Percentiles rank a stretch among this genome's conserved stretches.
These are phyloP conservation scores for Penicillium vulpinum DNA, from an alignment of 2,329 filamentous ascomycete genomes.

Conservation along the genomic window DNA sequence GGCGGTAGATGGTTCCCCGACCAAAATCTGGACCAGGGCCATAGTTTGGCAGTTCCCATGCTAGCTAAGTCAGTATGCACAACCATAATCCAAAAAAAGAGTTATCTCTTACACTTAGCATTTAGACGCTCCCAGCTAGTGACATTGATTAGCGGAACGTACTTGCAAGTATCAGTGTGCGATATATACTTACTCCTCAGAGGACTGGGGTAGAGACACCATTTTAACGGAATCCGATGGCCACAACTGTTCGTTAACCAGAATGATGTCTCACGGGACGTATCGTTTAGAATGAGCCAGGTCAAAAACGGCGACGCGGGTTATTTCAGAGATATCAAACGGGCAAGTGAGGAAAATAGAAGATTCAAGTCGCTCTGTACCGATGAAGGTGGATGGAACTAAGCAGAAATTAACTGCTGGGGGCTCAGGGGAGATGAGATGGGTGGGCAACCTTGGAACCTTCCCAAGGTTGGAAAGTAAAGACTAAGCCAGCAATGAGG, in stretches of 20 bases:
- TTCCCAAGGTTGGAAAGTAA: too few relatives aligned
- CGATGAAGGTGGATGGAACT: neutral
- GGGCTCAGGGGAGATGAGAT: neutral
- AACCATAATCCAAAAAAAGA: neutral
- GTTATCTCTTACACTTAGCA: neutral
- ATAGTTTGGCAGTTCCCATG: slow-evolving; percentile 6
- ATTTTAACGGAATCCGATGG: neutral
- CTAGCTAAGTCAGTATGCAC: neutral
- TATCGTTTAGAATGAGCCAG: neutral
- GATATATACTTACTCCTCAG: neutral
- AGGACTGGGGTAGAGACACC: neutral
- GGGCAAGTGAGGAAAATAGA: neutral
- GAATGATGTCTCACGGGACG: neutral
- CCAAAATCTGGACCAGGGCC: slow-evolving; percentile 1
- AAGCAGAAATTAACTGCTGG: too few relatives aligned
- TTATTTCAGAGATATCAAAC: neutral
- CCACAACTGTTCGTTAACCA: neutral
- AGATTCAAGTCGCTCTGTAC: too few relatives aligned
- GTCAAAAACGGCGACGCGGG: neutral
- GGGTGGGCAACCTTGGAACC: neutral
- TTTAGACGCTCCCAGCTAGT: slow-evolving; percentile 1
- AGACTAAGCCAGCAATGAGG: too few relatives aligned
- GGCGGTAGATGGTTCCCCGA: neutral
- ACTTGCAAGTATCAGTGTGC: neutral
- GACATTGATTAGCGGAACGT: neutral